Conservation (phyloP, 225 moss, liverwort and hornwort species). For the Takakia lepidozioides region DNA sequence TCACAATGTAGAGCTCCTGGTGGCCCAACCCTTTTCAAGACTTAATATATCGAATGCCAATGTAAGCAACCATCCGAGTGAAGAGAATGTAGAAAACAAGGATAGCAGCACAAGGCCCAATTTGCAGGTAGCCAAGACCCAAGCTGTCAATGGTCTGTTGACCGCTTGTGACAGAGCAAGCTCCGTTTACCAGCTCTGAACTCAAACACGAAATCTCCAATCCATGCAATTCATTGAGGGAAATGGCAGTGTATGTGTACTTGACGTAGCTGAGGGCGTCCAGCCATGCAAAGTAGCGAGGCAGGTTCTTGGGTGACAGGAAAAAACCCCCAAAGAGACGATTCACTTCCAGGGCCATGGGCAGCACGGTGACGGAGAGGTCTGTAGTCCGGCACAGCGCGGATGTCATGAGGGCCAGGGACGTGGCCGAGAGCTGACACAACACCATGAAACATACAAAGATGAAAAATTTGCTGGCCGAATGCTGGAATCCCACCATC, state of each 20-base stretch:
- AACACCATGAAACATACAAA: slow-evolving; percentile 81
- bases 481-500: slow-evolving; percentile 81
- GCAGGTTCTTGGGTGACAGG: slow-evolving; percentile 58
- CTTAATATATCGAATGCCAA: slow-evolving; percentile 80
- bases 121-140: slow-evolving; percentile 60
- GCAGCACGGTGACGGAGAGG: slow-evolving; percentile 74
- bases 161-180: slow-evolving; percentile 47
- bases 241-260: slow-evolving; percentile 78
- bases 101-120: slow-evolving; percentile 57
- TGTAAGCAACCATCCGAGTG: slow-evolving; percentile 62
- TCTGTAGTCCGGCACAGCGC: slow-evolving; percentile 77
- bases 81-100: slow-evolving; percentile 60
- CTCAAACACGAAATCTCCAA: slow-evolving; percentile 42
- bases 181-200: slow-evolving; percentile 37
- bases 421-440: slow-evolving; percentile 75
- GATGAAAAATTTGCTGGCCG: slow-evolving; percentile 67
- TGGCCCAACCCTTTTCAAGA: too few relatives aligned
- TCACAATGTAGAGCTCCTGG: too few relatives aligned
- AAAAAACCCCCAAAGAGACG: slow-evolving; percentile 85
- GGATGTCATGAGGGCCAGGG: slow-evolving; percentile 77
- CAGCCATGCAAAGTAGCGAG: slow-evolving; percentile 71
- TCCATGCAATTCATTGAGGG: slow-evolving; percentile 62
- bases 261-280: slow-evolving; percentile 82
- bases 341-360: slow-evolving; percentile 68
- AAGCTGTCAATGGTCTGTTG: slow-evolving; percentile 45